These are phyloP conservation scores for Talaromyces marneffei DNA, from an alignment of 2,329 filamentous ascomycete species.

Conservation along the genomic window DNA sequence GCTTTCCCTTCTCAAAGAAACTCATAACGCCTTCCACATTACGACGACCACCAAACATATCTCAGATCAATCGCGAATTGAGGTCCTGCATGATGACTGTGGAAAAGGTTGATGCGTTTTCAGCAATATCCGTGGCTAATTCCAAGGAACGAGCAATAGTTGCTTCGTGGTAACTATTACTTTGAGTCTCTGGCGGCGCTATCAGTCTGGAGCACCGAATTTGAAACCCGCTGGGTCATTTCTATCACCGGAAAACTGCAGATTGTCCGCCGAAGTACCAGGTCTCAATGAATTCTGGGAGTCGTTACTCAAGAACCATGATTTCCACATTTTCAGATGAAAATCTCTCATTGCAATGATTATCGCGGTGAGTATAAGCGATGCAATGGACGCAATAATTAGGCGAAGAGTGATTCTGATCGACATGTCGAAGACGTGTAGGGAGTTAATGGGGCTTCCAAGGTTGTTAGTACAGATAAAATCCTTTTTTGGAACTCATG, in stretches of 20 bases:
- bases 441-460: too few relatives aligned
- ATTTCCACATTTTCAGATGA: not conserved
- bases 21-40: conserved; percentile 57
- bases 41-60: conserved; percentile 45
- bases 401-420: not conserved
- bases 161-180: too few relatives aligned
- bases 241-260: not conserved
- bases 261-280: not conserved
- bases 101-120: conserved; percentile 60
- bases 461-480: too few relatives aligned
- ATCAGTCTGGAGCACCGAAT: not conserved
- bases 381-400: not conserved
- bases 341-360: not conserved
- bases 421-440: not conserved
- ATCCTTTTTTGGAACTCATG: too few relatives aligned
- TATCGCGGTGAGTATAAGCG: not conserved
- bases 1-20: conserved; percentile 59
- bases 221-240: not conserved
- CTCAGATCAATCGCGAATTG: conserved; percentile 46
- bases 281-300: not conserved
- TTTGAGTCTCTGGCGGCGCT: not conserved
- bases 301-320: not conserved
- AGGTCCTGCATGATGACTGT: conserved; percentile 65
- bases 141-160: conserved; percentile 61
- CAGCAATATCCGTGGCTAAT: conserved; percentile 60